Evolutionary conservation across 768 basidiomycete genomes (phyloP).

Genomic region (Mycena sanguinolenta): DNA sequence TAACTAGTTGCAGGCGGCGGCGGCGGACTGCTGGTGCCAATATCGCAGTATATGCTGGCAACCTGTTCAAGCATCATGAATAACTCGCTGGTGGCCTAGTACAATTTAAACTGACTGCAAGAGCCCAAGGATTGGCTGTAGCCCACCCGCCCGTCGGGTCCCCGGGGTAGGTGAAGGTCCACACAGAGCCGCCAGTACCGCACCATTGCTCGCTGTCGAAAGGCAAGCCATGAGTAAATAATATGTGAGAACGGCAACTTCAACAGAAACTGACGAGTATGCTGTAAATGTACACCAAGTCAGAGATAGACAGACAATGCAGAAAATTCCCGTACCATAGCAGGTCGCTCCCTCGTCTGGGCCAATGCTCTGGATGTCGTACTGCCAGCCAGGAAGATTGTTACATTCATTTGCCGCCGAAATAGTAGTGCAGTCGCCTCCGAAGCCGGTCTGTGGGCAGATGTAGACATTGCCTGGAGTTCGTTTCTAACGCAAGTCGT

Average conservation of each 20-base stretch:
- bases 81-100: not conserved
- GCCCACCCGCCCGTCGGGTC: not conserved
- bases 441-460: not conserved
- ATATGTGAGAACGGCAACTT: too few species aligned
- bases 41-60: not conserved
- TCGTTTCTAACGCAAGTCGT: not conserved
- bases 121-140: not conserved
- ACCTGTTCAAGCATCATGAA: not conserved
- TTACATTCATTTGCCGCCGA: not conserved
- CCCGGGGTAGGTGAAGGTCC: not conserved
- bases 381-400: not conserved
- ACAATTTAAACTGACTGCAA: not conserved
- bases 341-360: not conserved
- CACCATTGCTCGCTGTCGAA: not conserved
- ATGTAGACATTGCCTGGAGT: not conserved
- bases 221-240: not conserved
- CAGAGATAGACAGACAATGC: not conserved
- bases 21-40: not conserved
- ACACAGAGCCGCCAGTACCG: not conserved
- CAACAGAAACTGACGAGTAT: not conserved
- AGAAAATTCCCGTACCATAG: not conserved
- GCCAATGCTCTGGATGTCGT: not conserved
- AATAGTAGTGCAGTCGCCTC: not conserved
- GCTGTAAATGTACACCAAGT: not conserved
- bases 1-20: not conserved